phyloP scores from a whole-genome alignment of 163 green algal species.

The Chloroidium sp. region DNA sequence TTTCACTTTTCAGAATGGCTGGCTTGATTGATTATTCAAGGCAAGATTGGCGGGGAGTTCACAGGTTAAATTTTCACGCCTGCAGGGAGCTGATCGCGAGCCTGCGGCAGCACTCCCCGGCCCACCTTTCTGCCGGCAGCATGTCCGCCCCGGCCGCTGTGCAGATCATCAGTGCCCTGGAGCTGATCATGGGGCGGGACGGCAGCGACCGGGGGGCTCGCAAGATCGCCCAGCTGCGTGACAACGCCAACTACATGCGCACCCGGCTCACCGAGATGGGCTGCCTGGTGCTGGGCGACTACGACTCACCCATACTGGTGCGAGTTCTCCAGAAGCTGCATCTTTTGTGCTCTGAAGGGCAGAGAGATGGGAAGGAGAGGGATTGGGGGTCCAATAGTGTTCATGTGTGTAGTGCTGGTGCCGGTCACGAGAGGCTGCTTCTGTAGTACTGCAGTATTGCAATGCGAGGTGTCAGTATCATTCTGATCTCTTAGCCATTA shows the following conservation, averaged over 20 bases:
- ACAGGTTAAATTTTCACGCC: not conserved
- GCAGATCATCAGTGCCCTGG: conserved; percentile 63
- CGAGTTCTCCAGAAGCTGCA: not conserved
- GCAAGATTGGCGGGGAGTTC: no score
- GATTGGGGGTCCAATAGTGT: not conserved
- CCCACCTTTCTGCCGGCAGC: conserved; percentile 71
- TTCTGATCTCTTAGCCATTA: not conserved
- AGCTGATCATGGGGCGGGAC: conserved; percentile 57
- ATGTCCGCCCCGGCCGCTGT: conserved; percentile 78
- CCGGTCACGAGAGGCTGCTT: not conserved
- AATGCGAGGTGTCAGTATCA: not conserved
- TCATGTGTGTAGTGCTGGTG: not conserved
- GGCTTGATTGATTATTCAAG: no score
- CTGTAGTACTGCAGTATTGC: no score
- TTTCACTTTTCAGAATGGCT: no score
- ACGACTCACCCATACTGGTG: conserved; percentile 91
- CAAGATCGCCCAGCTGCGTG: conserved; percentile 78
- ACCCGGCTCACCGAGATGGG: conserved; percentile 67
- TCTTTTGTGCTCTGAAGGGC: not conserved
- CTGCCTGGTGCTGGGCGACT: conserved; percentile 87
- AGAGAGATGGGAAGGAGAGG: no score
- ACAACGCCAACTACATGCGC: conserved; percentile 91
- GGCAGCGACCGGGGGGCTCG: conserved; percentile 42
- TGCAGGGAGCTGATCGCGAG: conserved; percentile 62
- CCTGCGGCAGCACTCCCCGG: conserved; percentile 60